Evolutionary conservation across 2,329 filamentous ascomycete genomes (phyloP), one percentile per base, ranked within the genome.

Genomic region (Capronia epimyces): DNA sequence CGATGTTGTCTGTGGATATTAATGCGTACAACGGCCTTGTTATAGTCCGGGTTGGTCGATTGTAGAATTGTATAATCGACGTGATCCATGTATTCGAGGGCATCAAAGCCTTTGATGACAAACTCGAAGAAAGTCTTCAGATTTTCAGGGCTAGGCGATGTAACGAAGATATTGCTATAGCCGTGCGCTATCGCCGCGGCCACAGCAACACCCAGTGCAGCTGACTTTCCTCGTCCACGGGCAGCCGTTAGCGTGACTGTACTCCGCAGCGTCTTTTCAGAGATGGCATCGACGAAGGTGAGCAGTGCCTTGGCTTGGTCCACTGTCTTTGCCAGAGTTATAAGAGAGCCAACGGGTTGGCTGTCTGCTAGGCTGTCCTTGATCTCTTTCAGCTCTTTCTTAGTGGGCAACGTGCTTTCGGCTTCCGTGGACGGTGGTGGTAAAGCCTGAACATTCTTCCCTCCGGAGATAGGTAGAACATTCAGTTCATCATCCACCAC

Each of bases 101-200:
- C 87, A 67, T 98, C 93, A 63, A 98, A 98, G 0, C 90, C 93
- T 69, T 96, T 97, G 77, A 98, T 96, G 15, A 98, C 81, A 64
- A 98, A 98, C 64, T 98, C 90, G 66, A 98, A 98, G 6, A 98
- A 76, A 0, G 93, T 98, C 74, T 97, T 98, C 77, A 98, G 77
- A 71, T 98, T 98, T 71, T 98, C 94, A 0, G 93, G 93, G 55
- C 89, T 96, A 0, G 91, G 91, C 1, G 91, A 97, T 1, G 93
- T 98, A 66, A 98, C 95, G 71, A 98, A 98, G 63, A 98, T 95
- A 69, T 98, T 98, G 75, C 89, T 95, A 71, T 98, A 98, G 21
- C 93, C 93, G 66, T 97, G 87, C 1, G 93, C 91, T 39, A 98
- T 81, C 1, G 94, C 94, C 2, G 93, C 89, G 2, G 93, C 93